These are phyloP conservation scores for Metarhizium robertsii DNA, from an alignment of 2,329 filamentous ascomycete genomes.

Conservation along the genomic window DNA sequence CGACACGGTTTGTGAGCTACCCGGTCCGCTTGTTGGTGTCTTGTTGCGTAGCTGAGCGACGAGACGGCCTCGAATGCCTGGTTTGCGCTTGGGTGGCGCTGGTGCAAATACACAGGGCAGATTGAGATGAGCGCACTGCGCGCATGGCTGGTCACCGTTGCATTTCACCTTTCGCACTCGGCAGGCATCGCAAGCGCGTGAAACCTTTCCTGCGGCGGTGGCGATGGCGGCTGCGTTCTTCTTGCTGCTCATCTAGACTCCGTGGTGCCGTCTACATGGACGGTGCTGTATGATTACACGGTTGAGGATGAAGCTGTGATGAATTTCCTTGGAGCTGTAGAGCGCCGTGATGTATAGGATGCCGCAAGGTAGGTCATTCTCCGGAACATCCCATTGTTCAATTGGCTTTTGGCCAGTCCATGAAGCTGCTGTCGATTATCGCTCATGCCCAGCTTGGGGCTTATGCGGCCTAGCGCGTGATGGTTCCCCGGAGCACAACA, in stretches of 20 bases:
- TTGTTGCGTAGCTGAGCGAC: slow-evolving; percentile 25
- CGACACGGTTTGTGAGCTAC: slow-evolving; percentile 2
- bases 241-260: not conserved
- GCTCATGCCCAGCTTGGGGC: too few relatives aligned
- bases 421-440: too few relatives aligned
- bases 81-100: slow-evolving; percentile 22
- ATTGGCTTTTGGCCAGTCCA: too few relatives aligned
- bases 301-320: too few relatives aligned
- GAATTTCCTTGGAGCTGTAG: too few relatives aligned
- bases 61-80: slow-evolving; percentile 23
- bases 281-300: too few relatives aligned
- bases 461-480: too few relatives aligned
- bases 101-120: slow-evolving; percentile 25
- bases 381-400: too few relatives aligned
- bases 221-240: not conserved
- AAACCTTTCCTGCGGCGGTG: slow-evolving; percentile 8
- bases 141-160: slow-evolving; percentile 23
- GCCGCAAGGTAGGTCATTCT: too few relatives aligned
- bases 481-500: too few relatives aligned
- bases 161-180: slow-evolving; percentile 29
- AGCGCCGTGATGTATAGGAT: too few relatives aligned
- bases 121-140: slow-evolving; percentile 25
- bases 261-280: too few relatives aligned
- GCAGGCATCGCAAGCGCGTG: slow-evolving; percentile 27
- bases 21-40: slow-evolving; percentile 3